Percentiles rank a stretch among this genome's conserved stretches.
These are phyloP conservation scores for Linnemannia zychae DNA, from an alignment of 192 early-diverging fungal species.

Conservation along the genomic window DNA sequence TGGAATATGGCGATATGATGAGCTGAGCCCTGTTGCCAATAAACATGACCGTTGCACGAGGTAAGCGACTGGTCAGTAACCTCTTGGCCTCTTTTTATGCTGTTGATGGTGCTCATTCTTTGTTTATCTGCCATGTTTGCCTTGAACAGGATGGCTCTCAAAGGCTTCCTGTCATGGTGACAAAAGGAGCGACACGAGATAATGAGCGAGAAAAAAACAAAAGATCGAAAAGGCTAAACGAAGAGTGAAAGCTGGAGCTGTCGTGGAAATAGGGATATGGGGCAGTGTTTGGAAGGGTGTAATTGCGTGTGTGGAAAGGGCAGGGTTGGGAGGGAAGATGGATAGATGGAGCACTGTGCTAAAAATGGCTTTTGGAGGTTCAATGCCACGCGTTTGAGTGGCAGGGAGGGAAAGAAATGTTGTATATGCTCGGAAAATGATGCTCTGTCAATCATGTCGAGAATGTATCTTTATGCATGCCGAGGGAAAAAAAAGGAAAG, in stretches of 20 bases:
- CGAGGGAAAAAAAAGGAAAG: neutral
- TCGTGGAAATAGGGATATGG: neutral
- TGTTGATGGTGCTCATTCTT: neutral
- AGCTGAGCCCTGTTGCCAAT: neutral
- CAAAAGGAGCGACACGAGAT: conserved; percentile 1
- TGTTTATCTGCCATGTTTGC: conserved; percentile 1
- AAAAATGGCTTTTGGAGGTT: neutral
- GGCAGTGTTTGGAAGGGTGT: neutral
- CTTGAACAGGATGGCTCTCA: neutral
- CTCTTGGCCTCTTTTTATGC: neutral
- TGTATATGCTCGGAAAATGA: neutral
- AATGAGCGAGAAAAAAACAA: neutral
- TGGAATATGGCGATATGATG: neutral
- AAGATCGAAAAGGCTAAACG: neutral
- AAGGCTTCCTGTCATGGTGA: neutral
- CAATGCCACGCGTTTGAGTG: neutral
- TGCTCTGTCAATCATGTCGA: too few species aligned
- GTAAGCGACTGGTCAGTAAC: neutral
- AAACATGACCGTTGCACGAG: neutral
- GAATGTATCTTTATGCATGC: neutral
- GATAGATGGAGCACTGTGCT: neutral
- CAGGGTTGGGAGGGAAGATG: neutral
- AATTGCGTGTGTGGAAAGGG: neutral
- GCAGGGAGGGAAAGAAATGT: neutral
- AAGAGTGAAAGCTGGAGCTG: neutral